phyloP scores from a whole-genome alignment of 768 basidiomycete genomes.

The Gloeophyllum trabeum region DNA sequence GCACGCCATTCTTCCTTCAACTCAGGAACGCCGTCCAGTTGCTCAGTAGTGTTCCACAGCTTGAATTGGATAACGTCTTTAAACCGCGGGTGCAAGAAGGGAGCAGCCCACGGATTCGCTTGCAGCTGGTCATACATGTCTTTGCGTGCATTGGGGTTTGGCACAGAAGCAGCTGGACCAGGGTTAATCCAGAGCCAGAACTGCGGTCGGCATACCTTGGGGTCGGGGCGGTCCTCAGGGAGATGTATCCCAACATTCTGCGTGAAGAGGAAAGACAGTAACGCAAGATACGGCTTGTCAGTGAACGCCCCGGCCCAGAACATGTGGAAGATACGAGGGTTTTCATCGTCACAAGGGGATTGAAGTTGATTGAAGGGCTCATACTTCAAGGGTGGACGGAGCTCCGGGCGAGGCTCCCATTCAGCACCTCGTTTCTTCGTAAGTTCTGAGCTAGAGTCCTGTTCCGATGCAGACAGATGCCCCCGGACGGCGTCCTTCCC shows the following conservation, averaged over 20 bases:
- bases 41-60: slow-evolving; percentile 97
- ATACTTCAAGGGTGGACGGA: slow-evolving; percentile 42
- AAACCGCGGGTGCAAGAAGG: slow-evolving; percentile 90
- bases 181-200: slow-evolving; percentile 99
- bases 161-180: slow-evolving; percentile 85
- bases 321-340: slow-evolving; percentile 92
- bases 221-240: slow-evolving; percentile 32
- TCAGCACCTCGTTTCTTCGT: slow-evolving; percentile 47
- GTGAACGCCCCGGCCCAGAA: slow-evolving; percentile 99
- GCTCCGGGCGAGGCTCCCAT: slow-evolving; percentile 44
- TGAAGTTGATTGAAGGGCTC: slow-evolving; percentile 44
- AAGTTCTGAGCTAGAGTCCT: slow-evolving; percentile 43
- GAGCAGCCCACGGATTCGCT: slow-evolving; percentile 87
- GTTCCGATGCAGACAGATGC: slow-evolving; percentile 11
- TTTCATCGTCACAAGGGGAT: slow-evolving; percentile 69
- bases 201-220: slow-evolving; percentile 70
- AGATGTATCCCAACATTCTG: slow-evolving; percentile 85
- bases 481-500: slow-evolving; percentile 13
- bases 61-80: slow-evolving; percentile 89
- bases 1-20: slow-evolving; percentile 84
- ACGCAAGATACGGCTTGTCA: slow-evolving; percentile 94
- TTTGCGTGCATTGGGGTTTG: slow-evolving; percentile 67
- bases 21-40: slow-evolving; percentile 86
- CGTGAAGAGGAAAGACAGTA: slow-evolving; percentile 91
- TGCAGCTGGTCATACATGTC: slow-evolving; percentile 82